Conservation (phyloP, 805 yeast genomes). For the Barnettozyma wickerhamii region DNA sequence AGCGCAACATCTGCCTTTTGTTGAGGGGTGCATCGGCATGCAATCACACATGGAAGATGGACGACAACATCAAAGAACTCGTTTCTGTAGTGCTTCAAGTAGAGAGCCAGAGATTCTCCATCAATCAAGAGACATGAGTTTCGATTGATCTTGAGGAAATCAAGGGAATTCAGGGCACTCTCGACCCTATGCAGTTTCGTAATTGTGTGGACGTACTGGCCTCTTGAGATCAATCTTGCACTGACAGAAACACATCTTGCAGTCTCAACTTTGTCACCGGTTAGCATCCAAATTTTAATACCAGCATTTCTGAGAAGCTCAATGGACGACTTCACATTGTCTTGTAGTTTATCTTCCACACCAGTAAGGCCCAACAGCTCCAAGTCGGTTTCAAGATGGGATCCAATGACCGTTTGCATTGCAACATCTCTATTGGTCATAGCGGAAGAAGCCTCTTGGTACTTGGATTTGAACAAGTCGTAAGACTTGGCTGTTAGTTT, state of each 20-base stretch:
- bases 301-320: conserved; percentile 95
- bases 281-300: conserved; percentile 96
- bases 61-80: conserved; percentile 80
- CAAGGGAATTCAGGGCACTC: conserved; percentile 70
- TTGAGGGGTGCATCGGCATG: conserved; percentile 98
- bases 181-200: conserved; percentile 57
- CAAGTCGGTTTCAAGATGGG: conserved; percentile 73
- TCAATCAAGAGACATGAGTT: conserved; percentile 75
- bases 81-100: conserved; percentile 53
- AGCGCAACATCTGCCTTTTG: conserved; percentile 95
- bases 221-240: conserved; percentile 86
- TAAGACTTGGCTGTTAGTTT: conserved; percentile 50
- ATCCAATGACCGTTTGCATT: conserved; percentile 64
- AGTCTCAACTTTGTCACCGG: conserved; percentile 98
- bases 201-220: conserved; percentile 87
- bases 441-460: conserved; percentile 67
- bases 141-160: conserved; percentile 61
- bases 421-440: conserved; percentile 75
- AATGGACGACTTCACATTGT: conserved; percentile 85
- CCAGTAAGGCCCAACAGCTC: conserved; percentile 93
- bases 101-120: conserved; percentile 83
- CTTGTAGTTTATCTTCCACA: conserved; percentile 92
- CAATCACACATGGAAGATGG: conserved; percentile 87
- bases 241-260: conserved; percentile 98
- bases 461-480: conserved; percentile 59